Evolutionary conservation across 2,329 filamentous ascomycete species (phyloP).

Genomic region (Exophiala oligosperma): DNA sequence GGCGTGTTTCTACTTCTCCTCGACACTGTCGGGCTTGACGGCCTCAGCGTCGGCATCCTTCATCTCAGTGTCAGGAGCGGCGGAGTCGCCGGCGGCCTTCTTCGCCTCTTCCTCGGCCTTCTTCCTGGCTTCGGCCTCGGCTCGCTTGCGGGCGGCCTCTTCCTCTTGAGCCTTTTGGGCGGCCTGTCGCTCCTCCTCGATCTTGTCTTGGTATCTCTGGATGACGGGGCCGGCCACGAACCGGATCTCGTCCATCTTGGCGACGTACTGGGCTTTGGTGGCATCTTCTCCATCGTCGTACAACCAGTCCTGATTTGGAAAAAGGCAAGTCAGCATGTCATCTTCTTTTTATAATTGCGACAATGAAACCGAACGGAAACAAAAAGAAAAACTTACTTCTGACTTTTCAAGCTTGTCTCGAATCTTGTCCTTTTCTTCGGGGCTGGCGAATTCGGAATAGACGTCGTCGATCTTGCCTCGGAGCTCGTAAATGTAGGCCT

Average conservation of each 20-base stretch:
- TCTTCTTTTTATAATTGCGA: too few species aligned
- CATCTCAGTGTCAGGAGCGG: slow-evolving; percentile 55
- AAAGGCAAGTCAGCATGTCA: slow-evolving; percentile 28
- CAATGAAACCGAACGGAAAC: too few species aligned
- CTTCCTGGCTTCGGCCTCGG: slow-evolving; percentile 71
- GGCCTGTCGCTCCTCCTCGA: slow-evolving; percentile 80
- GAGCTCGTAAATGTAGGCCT: slow-evolving; percentile 95
- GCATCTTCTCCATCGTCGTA: slow-evolving; percentile 97
- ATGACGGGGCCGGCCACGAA: slow-evolving; percentile 86
- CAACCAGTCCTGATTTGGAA: slow-evolving; percentile 76
- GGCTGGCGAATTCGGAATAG: slow-evolving; percentile 83
- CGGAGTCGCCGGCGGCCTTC: slow-evolving; percentile 50
- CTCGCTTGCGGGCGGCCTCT: slow-evolving; percentile 61
- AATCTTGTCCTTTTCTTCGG: slow-evolving; percentile 88
- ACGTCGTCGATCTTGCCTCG: slow-evolving; percentile 92
- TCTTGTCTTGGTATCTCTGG: slow-evolving; percentile 93
- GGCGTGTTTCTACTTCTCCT: slow-evolving; percentile 26
- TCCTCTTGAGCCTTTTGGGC: slow-evolving; percentile 67
- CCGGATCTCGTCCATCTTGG: slow-evolving; percentile 95
- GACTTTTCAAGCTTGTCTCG: slow-evolving; percentile 76
- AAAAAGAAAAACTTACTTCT: slow-evolving; percentile 66
- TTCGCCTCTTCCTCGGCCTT: slow-evolving; percentile 70
- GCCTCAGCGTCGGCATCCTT: slow-evolving; percentile 55
- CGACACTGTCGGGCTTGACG: slow-evolving; percentile 34
- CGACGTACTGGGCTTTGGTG: slow-evolving; percentile 87